Evolutionary conservation across 768 basidiomycete genomes (phyloP).

Genomic region (Kwoniella botswanensis): DNA sequence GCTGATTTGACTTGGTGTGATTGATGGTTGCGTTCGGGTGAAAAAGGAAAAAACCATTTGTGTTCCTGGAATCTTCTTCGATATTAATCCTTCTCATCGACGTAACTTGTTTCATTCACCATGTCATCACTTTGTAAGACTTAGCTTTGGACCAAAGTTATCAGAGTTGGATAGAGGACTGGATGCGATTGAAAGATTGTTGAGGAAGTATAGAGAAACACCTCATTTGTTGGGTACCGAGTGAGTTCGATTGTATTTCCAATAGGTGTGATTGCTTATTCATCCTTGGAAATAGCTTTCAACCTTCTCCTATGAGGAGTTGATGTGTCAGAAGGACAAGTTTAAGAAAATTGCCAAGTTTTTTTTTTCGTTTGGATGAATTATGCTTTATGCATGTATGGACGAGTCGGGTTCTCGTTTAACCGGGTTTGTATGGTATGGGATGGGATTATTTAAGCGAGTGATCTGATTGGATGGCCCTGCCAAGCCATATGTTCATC

Average conservation of each 20-base stretch:
- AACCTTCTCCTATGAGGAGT: slow-evolving; percentile 1
- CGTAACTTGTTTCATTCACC: slow-evolving; percentile 76
- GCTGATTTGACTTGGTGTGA: too few species aligned
- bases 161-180: slow-evolving; percentile 81
- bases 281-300: background rate
- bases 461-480: background rate
- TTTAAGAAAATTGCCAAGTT: background rate
- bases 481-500: background rate
- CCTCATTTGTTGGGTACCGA: slow-evolving; percentile 38
- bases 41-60: slow-evolving; percentile 67
- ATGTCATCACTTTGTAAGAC: slow-evolving; percentile 72
- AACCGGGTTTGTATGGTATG: too few species aligned
- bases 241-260: slow-evolving; percentile 25
- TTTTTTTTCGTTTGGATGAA: too few species aligned
- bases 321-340: background rate
- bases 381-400: too few species aligned
- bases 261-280: background rate
- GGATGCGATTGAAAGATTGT: slow-evolving; percentile 80
- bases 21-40: too few species aligned
- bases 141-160: slow-evolving; percentile 83
- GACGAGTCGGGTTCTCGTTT: too few species aligned
- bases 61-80: slow-evolving; percentile 84
- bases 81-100: slow-evolving; percentile 61
- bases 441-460: background rate
- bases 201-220: slow-evolving; percentile 63